phyloP scores from a whole-genome alignment of 164 flowering plant genomes.

The Stephania yunnanensis region DNA sequence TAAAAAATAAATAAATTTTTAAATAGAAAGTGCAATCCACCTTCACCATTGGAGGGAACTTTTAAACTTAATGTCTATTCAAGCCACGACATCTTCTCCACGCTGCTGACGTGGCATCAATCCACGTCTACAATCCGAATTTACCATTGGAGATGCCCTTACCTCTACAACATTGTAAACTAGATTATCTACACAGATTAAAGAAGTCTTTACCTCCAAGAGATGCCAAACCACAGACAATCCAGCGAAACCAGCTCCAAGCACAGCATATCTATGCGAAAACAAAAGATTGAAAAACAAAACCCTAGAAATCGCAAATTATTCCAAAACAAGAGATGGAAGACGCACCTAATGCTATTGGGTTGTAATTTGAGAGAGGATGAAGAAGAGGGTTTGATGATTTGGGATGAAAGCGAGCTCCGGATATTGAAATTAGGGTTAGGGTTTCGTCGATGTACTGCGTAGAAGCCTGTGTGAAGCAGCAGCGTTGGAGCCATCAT shows the following conservation, averaged over 20 bases:
- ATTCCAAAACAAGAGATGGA: not conserved
- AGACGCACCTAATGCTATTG: not conserved
- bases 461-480: constrained; percentile 3
- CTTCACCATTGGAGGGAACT: no score
- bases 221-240: constrained; percentile 87
- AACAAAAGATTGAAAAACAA: not conserved
- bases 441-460: constrained; percentile 8
- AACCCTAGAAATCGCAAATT: not conserved
- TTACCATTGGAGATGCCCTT: no score
- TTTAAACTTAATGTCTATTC: no score
- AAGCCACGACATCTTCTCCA: no score
- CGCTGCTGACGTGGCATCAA: no score
- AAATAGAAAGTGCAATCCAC: no score
- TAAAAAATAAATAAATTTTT: no score
- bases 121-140: no score
- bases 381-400: not conserved
- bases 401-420: not conserved
- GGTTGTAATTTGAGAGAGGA: constrained; percentile 2
- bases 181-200: not conserved
- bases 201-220: constrained; percentile 34
- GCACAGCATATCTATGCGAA: constrained; percentile 61
- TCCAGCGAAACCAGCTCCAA: constrained; percentile 98
- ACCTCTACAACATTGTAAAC: no score
- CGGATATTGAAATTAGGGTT: constrained; percentile 5
- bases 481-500: not conserved